These are phyloP conservation scores for Haplographium delicatum DNA, from an alignment of 495 filamentous ascomycete genomes.

Conservation along the genomic window DNA sequence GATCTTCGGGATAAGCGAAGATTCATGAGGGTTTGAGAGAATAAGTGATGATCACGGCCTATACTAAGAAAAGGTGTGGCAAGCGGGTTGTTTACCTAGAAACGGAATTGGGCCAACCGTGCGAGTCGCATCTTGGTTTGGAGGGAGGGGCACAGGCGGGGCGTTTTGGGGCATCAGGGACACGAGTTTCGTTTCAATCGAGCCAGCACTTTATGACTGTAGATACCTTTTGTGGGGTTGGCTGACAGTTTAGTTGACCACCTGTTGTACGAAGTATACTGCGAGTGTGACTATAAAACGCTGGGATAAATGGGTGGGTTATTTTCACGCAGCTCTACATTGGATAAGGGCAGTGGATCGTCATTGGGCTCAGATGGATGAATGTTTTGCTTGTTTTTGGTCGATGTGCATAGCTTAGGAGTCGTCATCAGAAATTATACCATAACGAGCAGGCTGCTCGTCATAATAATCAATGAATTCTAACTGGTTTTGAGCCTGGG, in stretches of 20 bases:
- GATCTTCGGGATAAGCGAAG: constrained; percentile 10
- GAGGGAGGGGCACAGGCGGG: constrained; percentile 10
- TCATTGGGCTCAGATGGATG: background rate
- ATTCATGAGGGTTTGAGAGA: constrained; percentile 12
- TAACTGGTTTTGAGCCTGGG: background rate
- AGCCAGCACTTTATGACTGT: constrained; percentile 10
- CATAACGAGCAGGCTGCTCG: background rate
- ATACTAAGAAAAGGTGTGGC: background rate
- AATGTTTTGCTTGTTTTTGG: constrained; percentile 9
- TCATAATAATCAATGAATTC: background rate
- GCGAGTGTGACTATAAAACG: constrained; percentile 1
- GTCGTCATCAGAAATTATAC: constrained; percentile 12
- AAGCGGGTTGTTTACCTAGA: constrained; percentile 8
- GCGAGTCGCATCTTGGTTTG: constrained; percentile 12
- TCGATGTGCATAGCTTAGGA: constrained; percentile 24
- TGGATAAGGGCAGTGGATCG: background rate
- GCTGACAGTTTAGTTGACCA: background rate
- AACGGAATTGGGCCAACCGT: constrained; percentile 10
- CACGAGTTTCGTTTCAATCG: constrained; percentile 2
- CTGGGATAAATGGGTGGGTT: constrained; percentile 3
- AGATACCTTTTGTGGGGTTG: background rate
- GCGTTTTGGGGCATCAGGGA: constrained; percentile 14
- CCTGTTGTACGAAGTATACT: background rate
- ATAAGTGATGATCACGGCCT: constrained; percentile 5
- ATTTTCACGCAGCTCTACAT: background rate